phyloP scores from a whole-genome alignment of 139 green algal species.

The Chlorella sp. region DNA sequence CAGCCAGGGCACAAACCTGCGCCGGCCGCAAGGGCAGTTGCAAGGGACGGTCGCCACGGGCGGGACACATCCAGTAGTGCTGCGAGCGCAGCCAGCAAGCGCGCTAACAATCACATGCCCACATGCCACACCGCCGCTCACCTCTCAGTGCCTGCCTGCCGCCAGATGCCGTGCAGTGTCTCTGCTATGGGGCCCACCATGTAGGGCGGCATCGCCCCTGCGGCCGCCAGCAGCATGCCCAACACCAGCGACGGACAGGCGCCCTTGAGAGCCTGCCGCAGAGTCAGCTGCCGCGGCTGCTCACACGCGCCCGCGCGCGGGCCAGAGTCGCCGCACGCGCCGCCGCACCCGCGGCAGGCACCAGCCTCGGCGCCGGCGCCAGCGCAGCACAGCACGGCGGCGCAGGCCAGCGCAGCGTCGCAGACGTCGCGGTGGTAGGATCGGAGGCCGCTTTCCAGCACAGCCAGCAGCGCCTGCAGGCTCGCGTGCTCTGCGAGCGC shows the following conservation, averaged over 20 bases:
- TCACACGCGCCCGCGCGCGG: not conserved
- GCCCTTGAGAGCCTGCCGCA: not conserved
- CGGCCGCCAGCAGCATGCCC: slow-evolving; percentile 42
- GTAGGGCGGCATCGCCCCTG: slow-evolving; percentile 55
- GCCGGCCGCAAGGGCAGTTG: not conserved
- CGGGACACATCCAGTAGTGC: not conserved
- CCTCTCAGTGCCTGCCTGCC: slow-evolving; percentile 22
- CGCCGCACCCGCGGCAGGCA: not conserved
- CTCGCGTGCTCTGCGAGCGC: slow-evolving; percentile 1
- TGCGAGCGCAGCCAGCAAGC: not conserved
- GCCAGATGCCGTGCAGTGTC: slow-evolving; percentile 48
- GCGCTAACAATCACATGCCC: not conserved
- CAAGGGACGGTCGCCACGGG: not conserved
- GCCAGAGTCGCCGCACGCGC: not conserved
- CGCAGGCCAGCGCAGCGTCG: slow-evolving; percentile 27
- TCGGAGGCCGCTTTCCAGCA: slow-evolving; percentile 10
- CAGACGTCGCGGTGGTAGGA: slow-evolving; percentile 39
- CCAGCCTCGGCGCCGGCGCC: not conserved
- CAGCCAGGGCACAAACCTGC: slow-evolving; percentile 38
- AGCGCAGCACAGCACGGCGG: slow-evolving; percentile 26
- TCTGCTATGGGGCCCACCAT: slow-evolving; percentile 43
- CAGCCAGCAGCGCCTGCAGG: slow-evolving; percentile 27
- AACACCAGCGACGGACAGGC: slow-evolving; percentile 32
- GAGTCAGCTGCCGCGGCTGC: not conserved
- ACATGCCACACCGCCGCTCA: slow-evolving; percentile 9